Evolutionary conservation across 1,284 basidiomycete genomes (phyloP).

Genomic region (Cutaneotrichosporon spelunceum): DNA sequence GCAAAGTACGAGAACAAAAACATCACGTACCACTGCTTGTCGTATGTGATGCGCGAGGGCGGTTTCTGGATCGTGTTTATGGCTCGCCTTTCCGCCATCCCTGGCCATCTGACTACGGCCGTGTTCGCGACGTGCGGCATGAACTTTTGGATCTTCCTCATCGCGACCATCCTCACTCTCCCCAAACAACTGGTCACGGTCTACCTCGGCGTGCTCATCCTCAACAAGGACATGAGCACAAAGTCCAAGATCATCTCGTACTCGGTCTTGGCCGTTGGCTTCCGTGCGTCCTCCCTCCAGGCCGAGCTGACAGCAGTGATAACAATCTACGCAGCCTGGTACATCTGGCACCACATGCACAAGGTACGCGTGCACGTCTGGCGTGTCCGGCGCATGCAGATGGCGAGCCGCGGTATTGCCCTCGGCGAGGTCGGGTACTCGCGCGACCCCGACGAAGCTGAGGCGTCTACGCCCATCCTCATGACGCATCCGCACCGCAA

Average conservation of each 20-base stretch:
- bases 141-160: slow-evolving; percentile 64
- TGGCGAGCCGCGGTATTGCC: slow-evolving; percentile 14
- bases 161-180: slow-evolving; percentile 69
- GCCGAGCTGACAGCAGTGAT: slow-evolving; percentile 54
- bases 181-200: slow-evolving; percentile 75
- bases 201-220: slow-evolving; percentile 66
- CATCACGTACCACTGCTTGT: slow-evolving; percentile 71
- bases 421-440: slow-evolving; percentile 13
- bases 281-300: slow-evolving; percentile 34
- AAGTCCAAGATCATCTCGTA: slow-evolving; percentile 56
- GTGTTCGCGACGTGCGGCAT: slow-evolving; percentile 78
- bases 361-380: slow-evolving; percentile 70
- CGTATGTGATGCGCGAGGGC: slow-evolving; percentile 70
- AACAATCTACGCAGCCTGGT: slow-evolving; percentile 77
- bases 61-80: slow-evolving; percentile 73
- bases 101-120: slow-evolving; percentile 59
- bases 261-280: slow-evolving; percentile 61
- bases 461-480: slow-evolving; percentile 2
- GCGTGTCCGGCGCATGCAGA: slow-evolving; percentile 58
- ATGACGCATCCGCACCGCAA: not conserved
- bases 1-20: slow-evolving; percentile 69
- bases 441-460: slow-evolving; percentile 4
- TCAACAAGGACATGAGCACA: slow-evolving; percentile 52
- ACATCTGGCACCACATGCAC: slow-evolving; percentile 72
- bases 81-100: slow-evolving; percentile 72